Percentiles rank a stretch among this genome's conserved stretches.
Evolutionary conservation across 192 early-diverging fungal species (phyloP).

Genomic region (Coemansia sp.): DNA sequence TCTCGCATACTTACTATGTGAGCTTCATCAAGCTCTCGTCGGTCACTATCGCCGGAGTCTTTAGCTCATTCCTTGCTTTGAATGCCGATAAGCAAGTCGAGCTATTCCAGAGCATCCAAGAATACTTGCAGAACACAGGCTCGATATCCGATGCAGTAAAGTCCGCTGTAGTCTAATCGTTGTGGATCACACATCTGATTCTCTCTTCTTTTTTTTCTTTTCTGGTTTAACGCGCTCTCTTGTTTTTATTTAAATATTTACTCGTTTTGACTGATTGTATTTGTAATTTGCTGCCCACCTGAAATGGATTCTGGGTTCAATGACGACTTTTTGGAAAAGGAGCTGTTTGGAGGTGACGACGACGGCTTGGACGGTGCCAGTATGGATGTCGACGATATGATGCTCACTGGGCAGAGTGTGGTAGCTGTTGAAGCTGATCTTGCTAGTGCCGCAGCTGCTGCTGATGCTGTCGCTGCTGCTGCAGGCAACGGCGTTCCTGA

Average conservation of each 20-base stretch:
- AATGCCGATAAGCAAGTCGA: conserved; percentile 42
- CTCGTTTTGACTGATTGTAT: conserved; percentile 2
- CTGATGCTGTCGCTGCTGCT: not conserved
- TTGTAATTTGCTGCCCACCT: not conserved
- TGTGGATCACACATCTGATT: not conserved
- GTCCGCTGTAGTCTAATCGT: not conserved
- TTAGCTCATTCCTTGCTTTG: conserved; percentile 49
- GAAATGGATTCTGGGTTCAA: conserved; percentile 48
- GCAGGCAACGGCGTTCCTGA: not conserved
- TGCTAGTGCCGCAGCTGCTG: conserved; percentile 4
- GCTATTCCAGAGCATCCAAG: conserved; percentile 50
- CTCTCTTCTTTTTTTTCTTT: conserved; percentile 3
- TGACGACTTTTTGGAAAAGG: conserved; percentile 53
- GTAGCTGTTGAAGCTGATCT: conserved; percentile 5
- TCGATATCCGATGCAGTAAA: conserved; percentile 19
- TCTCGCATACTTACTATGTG: conserved; percentile 88
- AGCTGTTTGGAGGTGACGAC: conserved; percentile 55
- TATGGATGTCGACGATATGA: conserved; percentile 54
- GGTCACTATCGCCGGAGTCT: conserved; percentile 45
- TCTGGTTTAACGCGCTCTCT: conserved; percentile 4
- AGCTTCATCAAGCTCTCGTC: conserved; percentile 78
- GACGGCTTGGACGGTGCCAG: conserved; percentile 34
- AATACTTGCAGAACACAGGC: conserved; percentile 54
- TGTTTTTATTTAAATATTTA: not conserved
- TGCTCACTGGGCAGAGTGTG: conserved; percentile 31